A percentile compares a stretch with the other conserved stretches of the same genome.
Conservation (phyloP, 345 rosid species). For the Hibiscus syriacus region DNA sequence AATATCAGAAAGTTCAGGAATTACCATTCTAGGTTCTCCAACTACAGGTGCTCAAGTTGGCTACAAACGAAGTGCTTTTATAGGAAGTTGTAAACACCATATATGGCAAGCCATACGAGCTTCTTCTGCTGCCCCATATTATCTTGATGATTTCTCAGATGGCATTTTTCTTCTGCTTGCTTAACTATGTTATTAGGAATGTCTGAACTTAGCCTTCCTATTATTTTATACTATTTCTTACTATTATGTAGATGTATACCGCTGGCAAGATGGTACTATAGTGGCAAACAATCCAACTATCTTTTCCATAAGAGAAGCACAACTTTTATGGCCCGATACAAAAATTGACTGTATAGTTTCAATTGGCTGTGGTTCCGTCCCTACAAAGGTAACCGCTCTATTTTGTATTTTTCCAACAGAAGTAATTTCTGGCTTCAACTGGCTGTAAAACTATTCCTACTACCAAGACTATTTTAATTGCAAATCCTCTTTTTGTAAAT, state of each 20-base stretch:
- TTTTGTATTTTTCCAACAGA: not conserved
- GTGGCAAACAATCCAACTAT: conserved; percentile 96
- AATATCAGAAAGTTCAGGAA: conserved; percentile 70
- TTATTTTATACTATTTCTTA: not conserved
- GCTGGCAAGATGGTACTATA: conserved; percentile 99
- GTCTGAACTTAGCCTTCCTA: not conserved
- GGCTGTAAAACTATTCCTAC: not conserved
- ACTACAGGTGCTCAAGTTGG: conserved; percentile 76
- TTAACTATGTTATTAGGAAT: not conserved
- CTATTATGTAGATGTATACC: conserved; percentile 48
- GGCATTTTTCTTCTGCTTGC: conserved; percentile 36
- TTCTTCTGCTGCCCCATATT: conserved; percentile 98
- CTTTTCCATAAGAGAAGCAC: conserved; percentile 94
- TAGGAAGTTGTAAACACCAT: conserved; percentile 94
- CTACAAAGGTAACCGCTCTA: conserved; percentile 63
- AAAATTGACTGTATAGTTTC: conserved; percentile 92
- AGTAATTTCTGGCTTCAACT: conserved; percentile 2
- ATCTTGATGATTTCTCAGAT: conserved; percentile 94
- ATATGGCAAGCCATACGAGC: conserved; percentile 98
- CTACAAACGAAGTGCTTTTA: conserved; percentile 81
- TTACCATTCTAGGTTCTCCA: conserved; percentile 50
- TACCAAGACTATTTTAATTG: not conserved
- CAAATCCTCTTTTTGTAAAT: not conserved
- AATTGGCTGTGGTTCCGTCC: conserved; percentile 93
- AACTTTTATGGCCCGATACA: conserved; percentile 98